Conservation (phyloP, 2,329 filamentous ascomycete genomes). For the Sporothrix globosa region DNA sequence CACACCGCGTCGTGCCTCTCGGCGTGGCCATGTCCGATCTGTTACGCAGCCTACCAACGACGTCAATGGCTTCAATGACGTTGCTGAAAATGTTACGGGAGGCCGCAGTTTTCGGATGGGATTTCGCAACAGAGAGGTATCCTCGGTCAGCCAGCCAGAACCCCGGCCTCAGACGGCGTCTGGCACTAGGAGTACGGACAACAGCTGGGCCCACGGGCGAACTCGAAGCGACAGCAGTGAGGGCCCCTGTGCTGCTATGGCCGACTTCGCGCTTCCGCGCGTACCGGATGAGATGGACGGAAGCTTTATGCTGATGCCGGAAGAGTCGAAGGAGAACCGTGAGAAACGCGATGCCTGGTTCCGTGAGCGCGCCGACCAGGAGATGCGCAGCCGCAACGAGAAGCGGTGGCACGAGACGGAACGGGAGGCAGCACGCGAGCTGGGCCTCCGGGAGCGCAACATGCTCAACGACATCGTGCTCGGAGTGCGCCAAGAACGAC, state of each 20-base stretch:
- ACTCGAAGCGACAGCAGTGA: neutral
- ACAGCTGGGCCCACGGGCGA: neutral
- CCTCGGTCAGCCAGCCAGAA: constrained; percentile 12
- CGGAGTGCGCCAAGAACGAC: constrained; percentile 4
- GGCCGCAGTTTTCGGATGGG: constrained; percentile 27
- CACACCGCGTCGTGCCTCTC: constrained; percentile 18
- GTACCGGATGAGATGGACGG: constrained; percentile 29
- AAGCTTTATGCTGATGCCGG: constrained; percentile 21
- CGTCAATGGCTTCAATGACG: neutral
- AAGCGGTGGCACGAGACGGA: constrained; percentile 1
- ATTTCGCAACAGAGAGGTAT: constrained; percentile 18
- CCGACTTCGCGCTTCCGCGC: constrained; percentile 26
- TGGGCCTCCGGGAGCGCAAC: constrained; percentile 18
- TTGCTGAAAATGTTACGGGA: neutral
- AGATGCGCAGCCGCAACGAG: constrained; percentile 6
- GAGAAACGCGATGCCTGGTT: constrained; percentile 34
- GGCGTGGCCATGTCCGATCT: constrained; percentile 22
- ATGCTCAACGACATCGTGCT: constrained; percentile 9
- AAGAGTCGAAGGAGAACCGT: constrained; percentile 26
- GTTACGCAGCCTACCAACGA: constrained; percentile 20
- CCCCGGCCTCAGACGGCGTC: neutral
- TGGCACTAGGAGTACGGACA: neutral
- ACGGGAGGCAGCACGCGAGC: constrained; percentile 19
- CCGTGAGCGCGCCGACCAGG: constrained; percentile 26
- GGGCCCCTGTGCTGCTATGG: constrained; percentile 23